phyloP scores from a whole-genome alignment of 345 rosid genomes.

The Bruguiera sexangula region DNA sequence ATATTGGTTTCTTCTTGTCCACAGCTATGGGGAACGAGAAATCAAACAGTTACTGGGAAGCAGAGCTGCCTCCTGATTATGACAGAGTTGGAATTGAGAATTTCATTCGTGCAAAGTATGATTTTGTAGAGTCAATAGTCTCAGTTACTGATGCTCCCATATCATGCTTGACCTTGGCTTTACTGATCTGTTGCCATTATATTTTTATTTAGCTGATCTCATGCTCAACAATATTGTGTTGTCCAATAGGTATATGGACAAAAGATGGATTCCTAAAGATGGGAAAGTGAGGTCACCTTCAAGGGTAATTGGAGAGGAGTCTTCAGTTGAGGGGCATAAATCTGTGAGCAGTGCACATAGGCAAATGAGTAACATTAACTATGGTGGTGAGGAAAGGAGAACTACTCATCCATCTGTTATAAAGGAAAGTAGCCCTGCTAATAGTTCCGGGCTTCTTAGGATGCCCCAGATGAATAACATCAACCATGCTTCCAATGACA shows the following conservation, averaged over 20 bases:
- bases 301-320: slow-evolving; percentile 28
- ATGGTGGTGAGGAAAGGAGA: slow-evolving; percentile 4
- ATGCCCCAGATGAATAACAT: slow-evolving; percentile 13
- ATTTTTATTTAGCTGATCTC: slow-evolving; percentile 7
- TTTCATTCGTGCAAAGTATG: slow-evolving; percentile 87
- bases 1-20: slow-evolving; percentile 16
- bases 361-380: background rate
- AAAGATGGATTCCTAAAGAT: slow-evolving; percentile 65
- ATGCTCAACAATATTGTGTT: slow-evolving; percentile 11
- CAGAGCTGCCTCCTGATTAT: slow-evolving; percentile 72
- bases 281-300: slow-evolving; percentile 35
- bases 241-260: slow-evolving; percentile 60
- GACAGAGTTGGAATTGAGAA: slow-evolving; percentile 73
- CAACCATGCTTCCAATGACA: slow-evolving; percentile 25
- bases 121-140: slow-evolving; percentile 11
- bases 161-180: background rate
- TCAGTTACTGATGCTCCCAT: slow-evolving; percentile 17
- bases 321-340: slow-evolving; percentile 18
- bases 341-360: slow-evolving; percentile 6
- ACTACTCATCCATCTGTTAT: background rate
- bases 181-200: slow-evolving; percentile 4
- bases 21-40: slow-evolving; percentile 81
- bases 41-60: slow-evolving; percentile 90
- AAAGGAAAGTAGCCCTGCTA: background rate
- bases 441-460: background rate